Conservation (phyloP, 2,329 filamentous ascomycete species). For the Helicocarpus griseus region DNA sequence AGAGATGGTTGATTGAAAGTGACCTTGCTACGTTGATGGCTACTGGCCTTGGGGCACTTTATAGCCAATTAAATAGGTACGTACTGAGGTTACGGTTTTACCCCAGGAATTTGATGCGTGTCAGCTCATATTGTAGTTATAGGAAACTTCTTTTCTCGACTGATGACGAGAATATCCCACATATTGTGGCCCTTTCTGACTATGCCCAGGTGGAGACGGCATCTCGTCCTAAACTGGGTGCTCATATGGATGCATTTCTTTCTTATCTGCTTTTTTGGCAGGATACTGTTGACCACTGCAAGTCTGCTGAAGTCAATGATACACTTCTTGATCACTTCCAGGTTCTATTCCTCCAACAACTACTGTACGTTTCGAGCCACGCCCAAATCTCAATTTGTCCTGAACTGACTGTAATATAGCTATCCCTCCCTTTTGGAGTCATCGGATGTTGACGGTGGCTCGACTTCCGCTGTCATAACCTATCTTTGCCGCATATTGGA, state of each 20-base stretch:
- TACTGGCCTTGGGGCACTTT: slow-evolving; percentile 74
- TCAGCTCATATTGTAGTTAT: not conserved
- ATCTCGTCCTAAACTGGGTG: slow-evolving; percentile 70
- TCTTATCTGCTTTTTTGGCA: slow-evolving; percentile 97
- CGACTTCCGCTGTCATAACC: slow-evolving; percentile 88
- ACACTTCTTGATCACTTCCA: slow-evolving; percentile 95
- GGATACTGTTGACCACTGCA: slow-evolving; percentile 91
- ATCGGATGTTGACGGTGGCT: slow-evolving; percentile 92
- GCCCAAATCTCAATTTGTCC: not conserved
- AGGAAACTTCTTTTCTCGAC: slow-evolving; percentile 76
- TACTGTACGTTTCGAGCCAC: slow-evolving; percentile 53
- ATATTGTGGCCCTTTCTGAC: slow-evolving; percentile 81
- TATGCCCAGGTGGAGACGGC: slow-evolving; percentile 64
- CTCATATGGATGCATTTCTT: slow-evolving; percentile 86
- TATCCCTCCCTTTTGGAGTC: slow-evolving; percentile 95
- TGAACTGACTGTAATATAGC: slow-evolving; percentile 35
- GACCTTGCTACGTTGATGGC: slow-evolving; percentile 96
- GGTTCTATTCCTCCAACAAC: slow-evolving; percentile 86
- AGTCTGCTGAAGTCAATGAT: slow-evolving; percentile 81
- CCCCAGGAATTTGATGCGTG: slow-evolving; percentile 36
- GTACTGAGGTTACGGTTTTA: slow-evolving; percentile 42
- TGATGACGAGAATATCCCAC: slow-evolving; percentile 61
- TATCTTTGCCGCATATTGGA: slow-evolving; percentile 88
- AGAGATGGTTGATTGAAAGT: slow-evolving; percentile 95
- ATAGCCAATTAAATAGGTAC: slow-evolving; percentile 55